Percentiles rank a stretch among this genome's conserved stretches.
Evolutionary conservation across 768 basidiomycete species (phyloP).

Genomic region (Tulasnella sp.): DNA sequence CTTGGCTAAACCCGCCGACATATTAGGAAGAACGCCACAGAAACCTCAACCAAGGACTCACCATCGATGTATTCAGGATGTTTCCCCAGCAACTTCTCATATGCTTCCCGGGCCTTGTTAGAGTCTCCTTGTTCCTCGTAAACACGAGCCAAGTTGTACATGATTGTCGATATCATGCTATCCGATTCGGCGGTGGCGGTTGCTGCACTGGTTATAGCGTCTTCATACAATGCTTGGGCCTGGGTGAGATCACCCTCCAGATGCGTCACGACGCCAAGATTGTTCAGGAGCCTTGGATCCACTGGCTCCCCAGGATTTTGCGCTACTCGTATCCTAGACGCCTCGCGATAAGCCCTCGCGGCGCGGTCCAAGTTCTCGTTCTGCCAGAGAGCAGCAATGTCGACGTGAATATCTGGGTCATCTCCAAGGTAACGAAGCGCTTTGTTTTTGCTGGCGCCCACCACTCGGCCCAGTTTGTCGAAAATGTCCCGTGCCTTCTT

Average conservation of each 20-base stretch:
- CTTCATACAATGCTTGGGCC: slow-evolving; percentile 62
- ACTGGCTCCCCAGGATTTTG: slow-evolving; percentile 29
- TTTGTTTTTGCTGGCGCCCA: background rate
- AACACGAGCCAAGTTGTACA: slow-evolving; percentile 87
- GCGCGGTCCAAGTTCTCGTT: slow-evolving; percentile 69
- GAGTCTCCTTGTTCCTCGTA: slow-evolving; percentile 80
- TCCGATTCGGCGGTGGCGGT: slow-evolving; percentile 48
- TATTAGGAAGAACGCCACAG: background rate
- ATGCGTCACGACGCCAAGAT: slow-evolving; percentile 68
- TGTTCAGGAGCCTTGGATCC: slow-evolving; percentile 70
- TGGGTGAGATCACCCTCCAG: slow-evolving; percentile 52
- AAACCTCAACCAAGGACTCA: slow-evolving; percentile 33
- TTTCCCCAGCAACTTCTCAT: slow-evolving; percentile 73
- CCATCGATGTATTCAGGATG: slow-evolving; percentile 97
- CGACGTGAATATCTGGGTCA: slow-evolving; percentile 84
- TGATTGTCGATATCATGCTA: slow-evolving; percentile 66
- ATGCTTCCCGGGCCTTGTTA: slow-evolving; percentile 71
- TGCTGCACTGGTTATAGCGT: slow-evolving; percentile 49
- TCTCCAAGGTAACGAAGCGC: slow-evolving; percentile 27
- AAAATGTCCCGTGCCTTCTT: slow-evolving; percentile 71
- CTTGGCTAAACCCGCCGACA: slow-evolving; percentile 54
- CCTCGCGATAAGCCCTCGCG: slow-evolving; percentile 63
- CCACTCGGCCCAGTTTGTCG: slow-evolving; percentile 56
- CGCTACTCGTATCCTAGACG: slow-evolving; percentile 54
- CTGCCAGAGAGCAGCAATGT: slow-evolving; percentile 85